phyloP scores from a whole-genome alignment of 2,329 filamentous ascomycete species.

The Bisporella sp. region DNA sequence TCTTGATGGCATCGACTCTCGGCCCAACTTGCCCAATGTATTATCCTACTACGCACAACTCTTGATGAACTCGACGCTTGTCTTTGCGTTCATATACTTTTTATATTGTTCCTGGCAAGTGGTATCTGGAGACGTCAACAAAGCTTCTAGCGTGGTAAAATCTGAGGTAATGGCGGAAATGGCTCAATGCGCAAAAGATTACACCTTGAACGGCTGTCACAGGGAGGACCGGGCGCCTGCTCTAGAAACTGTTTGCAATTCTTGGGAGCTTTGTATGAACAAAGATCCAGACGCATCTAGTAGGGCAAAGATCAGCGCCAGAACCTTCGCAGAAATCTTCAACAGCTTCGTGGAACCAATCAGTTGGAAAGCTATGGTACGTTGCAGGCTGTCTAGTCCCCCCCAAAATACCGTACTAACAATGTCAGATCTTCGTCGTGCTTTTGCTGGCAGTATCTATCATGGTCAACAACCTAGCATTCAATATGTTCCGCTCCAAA shows the following conservation, averaged over 20 bases:
- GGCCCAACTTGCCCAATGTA: slow-evolving; percentile 58
- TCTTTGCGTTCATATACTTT: slow-evolving; percentile 34
- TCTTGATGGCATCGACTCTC: slow-evolving; percentile 55
- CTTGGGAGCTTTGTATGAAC: slow-evolving; percentile 85
- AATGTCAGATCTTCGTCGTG: slow-evolving; percentile 41
- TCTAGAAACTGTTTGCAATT: slow-evolving; percentile 63
- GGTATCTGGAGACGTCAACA: slow-evolving; percentile 29
- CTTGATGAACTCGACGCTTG: slow-evolving; percentile 40
- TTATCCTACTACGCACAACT: slow-evolving; percentile 62
- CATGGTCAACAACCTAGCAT: slow-evolving; percentile 44
- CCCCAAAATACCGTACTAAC: slow-evolving; percentile 10
- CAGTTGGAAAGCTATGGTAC: slow-evolving; percentile 72
- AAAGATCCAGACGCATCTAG: slow-evolving; percentile 73
- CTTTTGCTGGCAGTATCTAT: slow-evolving; percentile 41
- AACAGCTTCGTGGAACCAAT: slow-evolving; percentile 91
- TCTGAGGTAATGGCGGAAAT: slow-evolving; percentile 67
- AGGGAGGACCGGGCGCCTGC: slow-evolving; percentile 62
- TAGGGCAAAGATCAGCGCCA: slow-evolving; percentile 72
- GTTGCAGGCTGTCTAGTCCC: slow-evolving; percentile 18
- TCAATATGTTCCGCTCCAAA: slow-evolving; percentile 27
- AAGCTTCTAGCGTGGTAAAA: slow-evolving; percentile 52
- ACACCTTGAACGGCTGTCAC: slow-evolving; percentile 67
- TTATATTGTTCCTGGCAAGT: slow-evolving; percentile 25
- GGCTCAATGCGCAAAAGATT: slow-evolving; percentile 72
- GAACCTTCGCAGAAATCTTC: slow-evolving; percentile 86